Conservation (phyloP, 2,329 filamentous ascomycete genomes). For the Colletotrichum sojae region DNA sequence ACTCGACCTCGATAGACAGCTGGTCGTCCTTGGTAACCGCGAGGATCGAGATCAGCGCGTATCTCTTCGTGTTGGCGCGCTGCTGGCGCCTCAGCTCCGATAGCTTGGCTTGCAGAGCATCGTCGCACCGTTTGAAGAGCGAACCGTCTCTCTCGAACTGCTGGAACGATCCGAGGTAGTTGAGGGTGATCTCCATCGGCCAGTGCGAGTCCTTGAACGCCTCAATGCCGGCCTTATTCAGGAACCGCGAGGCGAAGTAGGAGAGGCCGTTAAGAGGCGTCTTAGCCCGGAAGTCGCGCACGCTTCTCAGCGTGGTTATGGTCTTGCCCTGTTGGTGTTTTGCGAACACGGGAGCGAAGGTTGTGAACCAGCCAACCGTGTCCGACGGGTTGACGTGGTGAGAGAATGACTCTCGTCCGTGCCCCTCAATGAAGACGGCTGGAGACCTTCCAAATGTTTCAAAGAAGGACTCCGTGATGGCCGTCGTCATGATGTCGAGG, state of each 20-base stretch:
- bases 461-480: conserved; percentile 52
- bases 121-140: conserved; percentile 43
- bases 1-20: conserved; percentile 17
- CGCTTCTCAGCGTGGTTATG: background rate
- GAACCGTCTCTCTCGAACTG: conserved; percentile 47
- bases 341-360: conserved; percentile 52
- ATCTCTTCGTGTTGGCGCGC: conserved; percentile 11
- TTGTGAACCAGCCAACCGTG: conserved; percentile 64
- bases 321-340: background rate
- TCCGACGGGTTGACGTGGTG: conserved; percentile 51
- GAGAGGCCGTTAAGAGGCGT: conserved; percentile 10
- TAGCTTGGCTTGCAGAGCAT: conserved; percentile 2
- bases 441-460: conserved; percentile 52
- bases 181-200: conserved; percentile 47
- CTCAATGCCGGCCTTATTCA: background rate
- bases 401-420: conserved; percentile 57
- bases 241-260: conserved; percentile 32
- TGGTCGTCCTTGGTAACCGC: background rate
- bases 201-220: conserved; percentile 35
- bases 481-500: conserved; percentile 55
- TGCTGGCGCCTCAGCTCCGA: conserved; percentile 14
- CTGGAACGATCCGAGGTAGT: conserved; percentile 48
- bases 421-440: conserved; percentile 56
- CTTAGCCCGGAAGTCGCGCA: background rate
- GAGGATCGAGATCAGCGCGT: conserved; percentile 26